These are phyloP conservation scores for Thalassiosira profunda DNA, from an alignment of 108 stramenopile species.

Conservation along the genomic window DNA sequence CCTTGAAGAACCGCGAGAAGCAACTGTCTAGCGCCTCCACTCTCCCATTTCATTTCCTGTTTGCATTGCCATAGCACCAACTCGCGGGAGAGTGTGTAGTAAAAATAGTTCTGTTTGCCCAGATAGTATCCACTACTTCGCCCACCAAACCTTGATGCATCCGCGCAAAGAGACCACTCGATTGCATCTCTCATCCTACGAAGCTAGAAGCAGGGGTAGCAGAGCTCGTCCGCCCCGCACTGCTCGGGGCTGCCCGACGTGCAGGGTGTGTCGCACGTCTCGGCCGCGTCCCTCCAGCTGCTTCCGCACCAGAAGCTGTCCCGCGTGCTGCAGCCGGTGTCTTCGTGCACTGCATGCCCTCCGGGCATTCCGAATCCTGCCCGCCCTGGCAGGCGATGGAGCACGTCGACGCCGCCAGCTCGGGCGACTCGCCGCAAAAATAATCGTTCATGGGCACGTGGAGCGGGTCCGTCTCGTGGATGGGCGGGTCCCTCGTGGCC, in stretches of 20 bases:
- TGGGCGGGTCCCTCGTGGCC: no score
- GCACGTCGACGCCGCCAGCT: conserved; percentile 33
- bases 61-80: no score
- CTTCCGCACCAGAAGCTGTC: conserved; percentile 39
- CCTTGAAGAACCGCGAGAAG: no score
- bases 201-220: no score
- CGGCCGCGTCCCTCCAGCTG: conserved; percentile 31
- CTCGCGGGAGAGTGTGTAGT: no score
- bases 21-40: no score
- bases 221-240: conserved; percentile 25
- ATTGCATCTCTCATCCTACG: no score
- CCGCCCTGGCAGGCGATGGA: conserved; percentile 39
- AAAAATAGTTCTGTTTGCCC: no score
- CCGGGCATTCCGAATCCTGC: conserved; percentile 36
- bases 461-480: conserved; percentile 2
- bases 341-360: conserved; percentile 31
- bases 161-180: no score
- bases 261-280: conserved; percentile 29
- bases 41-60: no score
- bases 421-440: conserved; percentile 35
- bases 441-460: conserved; percentile 24
- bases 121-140: no score
- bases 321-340: conserved; percentile 33
- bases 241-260: conserved; percentile 37
- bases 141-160: no score